Evolutionary conservation across 2,329 filamentous ascomycete species (phyloP), one percentile per base, ranked within the genome.

Genomic region (Clonostachys rhizophaga): DNA sequence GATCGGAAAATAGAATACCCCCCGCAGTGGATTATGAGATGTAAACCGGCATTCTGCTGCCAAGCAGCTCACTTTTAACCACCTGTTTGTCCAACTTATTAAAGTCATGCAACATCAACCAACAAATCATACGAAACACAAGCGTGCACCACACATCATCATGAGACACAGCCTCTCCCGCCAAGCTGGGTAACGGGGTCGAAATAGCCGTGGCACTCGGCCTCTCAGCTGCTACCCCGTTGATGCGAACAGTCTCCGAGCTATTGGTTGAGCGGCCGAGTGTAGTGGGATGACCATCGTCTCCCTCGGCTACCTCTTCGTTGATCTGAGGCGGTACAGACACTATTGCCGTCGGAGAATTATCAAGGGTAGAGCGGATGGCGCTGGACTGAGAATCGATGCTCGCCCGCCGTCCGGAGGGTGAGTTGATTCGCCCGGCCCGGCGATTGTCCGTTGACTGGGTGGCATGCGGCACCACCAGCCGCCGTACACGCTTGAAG

Each of bases 91-190:
- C 78, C 49, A 70, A 66, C 55, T 74, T 76, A 57, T 78, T 66
- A 45, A 81, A 81, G 53, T 81, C 75, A 54, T 82, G 77, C 50
- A 81, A 59, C 61, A 76, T 67, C 45, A 81, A 59, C 79, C 77
- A 81, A 56, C 76, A 80, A 20, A 81, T 65, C 78, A 81, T 81
- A 24, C 77, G 63, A 51, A 81, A 76, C 5, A 80, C 67, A 16
- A 81, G 60, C 8, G 71, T 73, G 52, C 74, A 76, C 77, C 77
- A 81, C n/a, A 79, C 69, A 8, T 70, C 66, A 40, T 69, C 65
- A 40, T 65, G 59, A n/a, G 57, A 58, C 12, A 58, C 59, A 6
- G 50, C 46, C 44, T 59, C 49, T 3, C 55, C 47, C 17, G 36
- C 44, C 10, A 45, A 8, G 36, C 36, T 39, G 14, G 36, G 36